A percentile compares a stretch with the other conserved stretches of the same genome.
phyloP scores from a whole-genome alignment of 2,329 filamentous ascomycete species.

The Chaetomiaceae sp. region DNA sequence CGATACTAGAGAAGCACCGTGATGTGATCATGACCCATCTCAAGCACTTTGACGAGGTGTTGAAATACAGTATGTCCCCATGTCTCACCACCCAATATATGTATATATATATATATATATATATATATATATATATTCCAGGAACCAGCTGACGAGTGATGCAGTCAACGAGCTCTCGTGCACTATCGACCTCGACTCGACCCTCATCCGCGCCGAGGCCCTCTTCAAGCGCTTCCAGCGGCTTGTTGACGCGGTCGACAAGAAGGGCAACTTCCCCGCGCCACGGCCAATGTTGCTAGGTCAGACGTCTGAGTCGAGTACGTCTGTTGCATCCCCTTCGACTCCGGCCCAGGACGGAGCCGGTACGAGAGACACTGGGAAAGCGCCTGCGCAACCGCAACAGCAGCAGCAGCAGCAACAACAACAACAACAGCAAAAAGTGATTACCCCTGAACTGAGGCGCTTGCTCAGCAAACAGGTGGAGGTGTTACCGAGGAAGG shows the following conservation, averaged over 20 bases:
- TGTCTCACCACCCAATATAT: too few relatives aligned
- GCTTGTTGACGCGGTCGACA: constrained; percentile 86
- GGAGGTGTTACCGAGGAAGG: constrained; percentile 38
- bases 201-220: constrained; percentile 79
- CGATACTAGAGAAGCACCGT: constrained; percentile 93
- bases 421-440: constrained; percentile 36
- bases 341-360: neutral
- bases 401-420: constrained; percentile 13
- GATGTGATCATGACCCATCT: constrained; percentile 94
- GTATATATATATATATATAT: too few relatives aligned
- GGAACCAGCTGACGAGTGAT: too few relatives aligned
- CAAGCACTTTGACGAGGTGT: constrained; percentile 89
- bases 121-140: too few relatives aligned
- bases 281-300: constrained; percentile 14
- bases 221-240: constrained; percentile 86
- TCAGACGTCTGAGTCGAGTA: neutral
- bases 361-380: constrained; percentile 5
- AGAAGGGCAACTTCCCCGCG: constrained; percentile 61
- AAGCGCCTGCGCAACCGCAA: constrained; percentile 9
- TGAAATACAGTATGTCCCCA: constrained; percentile 76
- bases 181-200: constrained; percentile 85
- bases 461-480: constrained; percentile 48
- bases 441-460: constrained; percentile 55
- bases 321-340: neutral
- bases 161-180: constrained; percentile 90